Conservation (phyloP, 345 rosid genomes). For the Geranium rotundifolium region DNA sequence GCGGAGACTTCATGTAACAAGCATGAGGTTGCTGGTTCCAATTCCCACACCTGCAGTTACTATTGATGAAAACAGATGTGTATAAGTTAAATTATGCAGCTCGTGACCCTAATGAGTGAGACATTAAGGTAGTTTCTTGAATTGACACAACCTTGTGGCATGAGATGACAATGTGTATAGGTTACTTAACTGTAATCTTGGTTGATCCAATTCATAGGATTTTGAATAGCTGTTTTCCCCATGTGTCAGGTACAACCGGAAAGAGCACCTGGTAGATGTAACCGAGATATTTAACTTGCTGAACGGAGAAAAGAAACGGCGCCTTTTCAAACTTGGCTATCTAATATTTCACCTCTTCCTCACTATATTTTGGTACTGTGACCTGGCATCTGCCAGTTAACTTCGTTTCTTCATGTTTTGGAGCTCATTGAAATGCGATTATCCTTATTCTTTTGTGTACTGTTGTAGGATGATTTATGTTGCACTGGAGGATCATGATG, state of each 20-base stretch:
- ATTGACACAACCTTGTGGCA: too few species aligned
- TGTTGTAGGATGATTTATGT: not conserved
- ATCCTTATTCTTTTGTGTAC: not conserved
- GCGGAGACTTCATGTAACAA: too few species aligned
- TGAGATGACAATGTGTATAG: not conserved
- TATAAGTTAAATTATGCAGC: too few species aligned
- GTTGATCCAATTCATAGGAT: not conserved
- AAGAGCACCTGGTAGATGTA: conserved; percentile 33
- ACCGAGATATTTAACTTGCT: conserved; percentile 41
- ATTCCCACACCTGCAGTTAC: too few species aligned
- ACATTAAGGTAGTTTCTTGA: too few species aligned
- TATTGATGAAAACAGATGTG: too few species aligned
- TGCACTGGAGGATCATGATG: not conserved
- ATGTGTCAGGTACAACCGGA: conserved; percentile 18
- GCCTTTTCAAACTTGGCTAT: conserved; percentile 35
- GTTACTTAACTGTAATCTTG: not conserved
- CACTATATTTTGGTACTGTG: conserved; percentile 27
- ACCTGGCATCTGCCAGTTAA: not conserved
- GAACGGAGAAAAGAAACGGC: conserved; percentile 32
- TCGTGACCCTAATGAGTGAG: too few species aligned
- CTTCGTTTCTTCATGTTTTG: not conserved
- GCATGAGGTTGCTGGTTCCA: too few species aligned
- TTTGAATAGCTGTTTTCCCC: not conserved
- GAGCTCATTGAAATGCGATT: not conserved
- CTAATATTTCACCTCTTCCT: conserved; percentile 25